Evolutionary conservation across 2,329 filamentous ascomycete genomes (phyloP).

Genomic region (Venturia effusa): DNA sequence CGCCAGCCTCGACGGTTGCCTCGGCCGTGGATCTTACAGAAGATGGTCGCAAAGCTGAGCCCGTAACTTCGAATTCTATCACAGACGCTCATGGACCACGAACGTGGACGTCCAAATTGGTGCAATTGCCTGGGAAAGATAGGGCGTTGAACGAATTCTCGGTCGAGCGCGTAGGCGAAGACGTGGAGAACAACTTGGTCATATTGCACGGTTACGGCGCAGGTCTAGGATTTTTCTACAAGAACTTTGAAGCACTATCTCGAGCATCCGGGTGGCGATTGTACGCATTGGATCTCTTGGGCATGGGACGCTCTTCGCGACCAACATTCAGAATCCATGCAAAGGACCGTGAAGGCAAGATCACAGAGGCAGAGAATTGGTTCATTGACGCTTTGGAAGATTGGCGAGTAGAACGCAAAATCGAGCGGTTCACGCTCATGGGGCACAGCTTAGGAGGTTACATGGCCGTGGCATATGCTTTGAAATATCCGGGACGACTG

Average conservation of each 20-base stretch:
- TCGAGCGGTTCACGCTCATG: constrained; percentile 86
- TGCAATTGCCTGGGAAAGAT: constrained; percentile 74
- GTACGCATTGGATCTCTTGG: constrained; percentile 88
- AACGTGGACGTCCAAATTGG: constrained; percentile 76
- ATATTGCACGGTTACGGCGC: constrained; percentile 97
- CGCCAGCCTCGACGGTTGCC: constrained; percentile 32
- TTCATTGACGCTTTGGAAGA: constrained; percentile 95
- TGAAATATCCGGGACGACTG: constrained; percentile 88
- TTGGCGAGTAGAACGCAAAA: constrained; percentile 79
- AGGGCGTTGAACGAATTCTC: constrained; percentile 88
- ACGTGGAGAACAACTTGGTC: constrained; percentile 74
- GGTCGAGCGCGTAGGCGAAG: constrained; percentile 70
- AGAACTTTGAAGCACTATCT: constrained; percentile 85
- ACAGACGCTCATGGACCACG: constrained; percentile 67
- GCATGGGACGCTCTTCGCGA: constrained; percentile 82
- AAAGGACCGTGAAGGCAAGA: constrained; percentile 69
- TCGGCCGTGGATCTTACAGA: constrained; percentile 29
- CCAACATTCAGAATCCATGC: constrained; percentile 77
- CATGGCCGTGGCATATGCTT: constrained; percentile 84
- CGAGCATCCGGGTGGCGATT: constrained; percentile 73
- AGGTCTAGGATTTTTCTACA: constrained; percentile 94
- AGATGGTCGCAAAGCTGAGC: constrained; percentile 26
- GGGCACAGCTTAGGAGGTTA: constrained; percentile 94
- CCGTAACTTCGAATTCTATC: constrained; percentile 30
- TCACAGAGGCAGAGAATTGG: constrained; percentile 84